These are phyloP conservation scores for Cyclotella sp. DNA, from an alignment of 108 stramenopile genomes.

Conservation along the genomic window DNA sequence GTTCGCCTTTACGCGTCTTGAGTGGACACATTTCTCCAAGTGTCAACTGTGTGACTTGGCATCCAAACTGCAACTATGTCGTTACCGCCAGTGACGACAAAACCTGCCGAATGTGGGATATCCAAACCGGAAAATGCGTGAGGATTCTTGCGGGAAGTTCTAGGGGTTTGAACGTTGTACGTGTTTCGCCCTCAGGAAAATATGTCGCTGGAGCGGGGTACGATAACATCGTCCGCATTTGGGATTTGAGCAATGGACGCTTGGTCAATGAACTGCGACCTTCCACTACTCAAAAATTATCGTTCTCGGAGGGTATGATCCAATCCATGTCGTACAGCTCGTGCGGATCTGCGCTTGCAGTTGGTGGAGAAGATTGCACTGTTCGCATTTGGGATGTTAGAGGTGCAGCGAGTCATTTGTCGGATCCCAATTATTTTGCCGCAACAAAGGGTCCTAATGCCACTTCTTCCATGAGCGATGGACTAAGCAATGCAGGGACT, in stretches of 20 bases:
- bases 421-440: constrained; percentile 56
- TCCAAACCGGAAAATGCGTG: constrained; percentile 91
- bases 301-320: constrained; percentile 48
- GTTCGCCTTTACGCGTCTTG: constrained; percentile 89
- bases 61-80: constrained; percentile 96
- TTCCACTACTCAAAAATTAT: constrained; percentile 2
- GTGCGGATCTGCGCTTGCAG: constrained; percentile 82
- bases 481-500: constrained; percentile 15
- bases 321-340: constrained; percentile 77
- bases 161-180: constrained; percentile 69
- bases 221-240: constrained; percentile 72
- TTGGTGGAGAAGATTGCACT: constrained; percentile 78
- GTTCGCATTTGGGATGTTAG: constrained; percentile 89
- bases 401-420: constrained; percentile 50
- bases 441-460: constrained; percentile 37
- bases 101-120: constrained; percentile 95
- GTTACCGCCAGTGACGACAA: constrained; percentile 91
- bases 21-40: constrained; percentile 90
- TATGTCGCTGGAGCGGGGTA: constrained; percentile 81
- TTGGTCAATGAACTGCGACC: constrained; percentile 80
- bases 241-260: constrained; percentile 86
- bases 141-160: constrained; percentile 87
- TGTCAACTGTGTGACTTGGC: constrained; percentile 91
- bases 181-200: constrained; percentile 76
- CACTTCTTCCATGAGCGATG: constrained; percentile 44